Percentiles rank a stretch among this genome's conserved stretches.
Conservation (phyloP, 345 rosid genomes). For the Rhodamnia rubescens region DNA sequence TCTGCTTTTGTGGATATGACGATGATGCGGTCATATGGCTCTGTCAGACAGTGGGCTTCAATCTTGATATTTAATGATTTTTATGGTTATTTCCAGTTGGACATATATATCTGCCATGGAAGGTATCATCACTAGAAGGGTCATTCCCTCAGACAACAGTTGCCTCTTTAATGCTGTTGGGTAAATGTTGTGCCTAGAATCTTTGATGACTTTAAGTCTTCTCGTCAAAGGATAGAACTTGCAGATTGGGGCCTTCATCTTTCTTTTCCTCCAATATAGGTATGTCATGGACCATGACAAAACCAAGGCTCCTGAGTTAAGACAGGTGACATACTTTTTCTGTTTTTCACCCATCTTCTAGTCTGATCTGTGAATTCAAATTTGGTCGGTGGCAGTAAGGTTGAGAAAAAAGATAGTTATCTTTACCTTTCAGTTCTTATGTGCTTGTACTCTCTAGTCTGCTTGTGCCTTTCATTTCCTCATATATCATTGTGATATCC, state of each 20-base stretch:
- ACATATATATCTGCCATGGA: conserved; percentile 29
- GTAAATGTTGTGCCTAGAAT: conserved; percentile 18
- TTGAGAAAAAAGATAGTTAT: not conserved
- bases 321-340: conserved; percentile 23
- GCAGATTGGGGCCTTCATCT: not conserved
- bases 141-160: conserved; percentile 94
- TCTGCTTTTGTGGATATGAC: not conserved
- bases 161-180: conserved; percentile 93
- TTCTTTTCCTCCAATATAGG: conserved; percentile 20
- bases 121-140: conserved; percentile 66
- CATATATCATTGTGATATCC: not conserved
- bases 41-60: not conserved
- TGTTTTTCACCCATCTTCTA: not conserved
- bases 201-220: not conserved
- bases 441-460: not conserved
- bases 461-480: not conserved
- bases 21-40: not conserved
- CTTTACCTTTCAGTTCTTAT: not conserved
- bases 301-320: conserved; percentile 34
- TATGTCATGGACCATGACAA: conserved; percentile 85
- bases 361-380: not conserved
- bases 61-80: not conserved
- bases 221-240: not conserved
- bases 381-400: not conserved
- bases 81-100: conserved; percentile 6